These are phyloP conservation scores for Dioscorea zingiberensis DNA, from an alignment of 106 monocot genomes.

Conservation along the genomic window DNA sequence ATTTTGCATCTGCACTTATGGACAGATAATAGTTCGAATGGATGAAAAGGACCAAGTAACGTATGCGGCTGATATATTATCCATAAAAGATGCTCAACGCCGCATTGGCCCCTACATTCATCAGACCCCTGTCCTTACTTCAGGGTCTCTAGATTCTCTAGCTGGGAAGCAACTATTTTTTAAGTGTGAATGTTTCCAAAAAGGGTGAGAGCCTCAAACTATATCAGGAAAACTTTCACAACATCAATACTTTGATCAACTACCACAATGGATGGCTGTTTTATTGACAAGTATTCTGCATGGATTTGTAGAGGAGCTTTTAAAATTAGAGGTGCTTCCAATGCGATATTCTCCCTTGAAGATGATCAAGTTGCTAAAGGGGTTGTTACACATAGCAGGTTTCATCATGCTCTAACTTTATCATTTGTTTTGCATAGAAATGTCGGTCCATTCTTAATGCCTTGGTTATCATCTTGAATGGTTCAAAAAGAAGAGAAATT, in stretches of 20 bases:
- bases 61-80: conserved; percentile 79
- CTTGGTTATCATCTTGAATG: too few species aligned
- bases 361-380: conserved; percentile 73
- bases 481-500: too few species aligned
- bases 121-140: conserved; percentile 72
- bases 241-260: too few species aligned
- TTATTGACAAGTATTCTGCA: too few species aligned
- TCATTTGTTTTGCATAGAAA: neutral
- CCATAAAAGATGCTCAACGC: conserved; percentile 67
- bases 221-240: too few species aligned
- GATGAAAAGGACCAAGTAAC: conserved; percentile 16
- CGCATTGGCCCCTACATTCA: conserved; percentile 72
- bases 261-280: too few species aligned
- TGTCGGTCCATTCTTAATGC: too few species aligned
- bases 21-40: conserved; percentile 23
- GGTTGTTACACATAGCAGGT: conserved; percentile 98
- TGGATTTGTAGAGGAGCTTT: conserved; percentile 59
- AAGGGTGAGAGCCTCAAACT: conserved; percentile 48
- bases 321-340: conserved; percentile 94
- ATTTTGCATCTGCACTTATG: neutral
- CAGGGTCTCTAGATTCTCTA: conserved; percentile 47
- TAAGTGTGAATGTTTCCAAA: conserved; percentile 95
- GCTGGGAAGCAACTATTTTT: conserved; percentile 64
- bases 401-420: neutral
- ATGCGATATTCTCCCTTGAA: conserved; percentile 77